Conservation (phyloP, 2,329 filamentous ascomycete species). For the Clonostachys solani region DNA sequence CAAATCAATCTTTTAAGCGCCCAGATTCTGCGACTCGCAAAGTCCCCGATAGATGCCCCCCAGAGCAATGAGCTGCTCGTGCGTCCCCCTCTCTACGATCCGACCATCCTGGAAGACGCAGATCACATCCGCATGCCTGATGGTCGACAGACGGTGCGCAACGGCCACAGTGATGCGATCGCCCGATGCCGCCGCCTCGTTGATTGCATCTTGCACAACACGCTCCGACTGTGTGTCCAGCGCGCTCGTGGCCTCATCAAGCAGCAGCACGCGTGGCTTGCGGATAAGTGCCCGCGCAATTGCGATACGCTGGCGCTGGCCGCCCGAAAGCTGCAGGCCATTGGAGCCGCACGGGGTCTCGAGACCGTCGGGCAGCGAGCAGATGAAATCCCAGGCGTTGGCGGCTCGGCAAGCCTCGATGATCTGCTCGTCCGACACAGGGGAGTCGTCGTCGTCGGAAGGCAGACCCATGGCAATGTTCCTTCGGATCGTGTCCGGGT, state of each 20-base stretch:
- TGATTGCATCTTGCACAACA: slow-evolving; percentile 80
- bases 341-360: slow-evolving; percentile 83
- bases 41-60: slow-evolving; percentile 73
- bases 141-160: slow-evolving; percentile 85
- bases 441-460: slow-evolving; percentile 40
- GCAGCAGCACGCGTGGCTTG: slow-evolving; percentile 77
- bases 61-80: slow-evolving; percentile 70
- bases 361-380: slow-evolving; percentile 81
- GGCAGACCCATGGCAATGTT: slow-evolving; percentile 81
- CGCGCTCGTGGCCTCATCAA: slow-evolving; percentile 5
- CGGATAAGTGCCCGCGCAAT: slow-evolving; percentile 88
- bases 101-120: slow-evolving; percentile 82
- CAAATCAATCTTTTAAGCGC: too few species aligned
- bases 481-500: slow-evolving; percentile 86
- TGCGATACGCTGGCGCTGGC: slow-evolving; percentile 91
- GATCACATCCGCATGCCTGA: slow-evolving; percentile 95
- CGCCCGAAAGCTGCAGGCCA: slow-evolving; percentile 79
- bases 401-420: slow-evolving; percentile 81
- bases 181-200: slow-evolving; percentile 67
- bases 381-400: slow-evolving; percentile 90
- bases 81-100: slow-evolving; percentile 91
- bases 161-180: slow-evolving; percentile 90
- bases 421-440: slow-evolving; percentile 60
- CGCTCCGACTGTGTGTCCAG: slow-evolving; percentile 63
- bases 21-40: slow-evolving; percentile 75